A percentile compares a stretch with the other conserved stretches of the same genome.
Conservation (phyloP, 1,139 yeast genomes). For the Arxiozyma slooffiae region DNA sequence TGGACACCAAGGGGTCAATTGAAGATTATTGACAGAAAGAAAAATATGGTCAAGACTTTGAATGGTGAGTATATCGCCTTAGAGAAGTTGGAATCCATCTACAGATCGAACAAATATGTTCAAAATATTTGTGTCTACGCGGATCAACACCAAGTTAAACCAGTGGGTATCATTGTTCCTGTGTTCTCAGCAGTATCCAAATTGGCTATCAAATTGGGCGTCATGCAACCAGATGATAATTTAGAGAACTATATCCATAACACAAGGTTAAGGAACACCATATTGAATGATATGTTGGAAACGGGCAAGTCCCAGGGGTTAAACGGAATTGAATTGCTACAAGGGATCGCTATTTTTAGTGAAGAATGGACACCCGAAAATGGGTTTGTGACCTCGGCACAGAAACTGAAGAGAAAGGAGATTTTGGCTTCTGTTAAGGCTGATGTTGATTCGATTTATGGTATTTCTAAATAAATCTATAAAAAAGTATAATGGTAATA, state of each 20-base stretch:
- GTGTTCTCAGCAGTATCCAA: conserved; percentile 56
- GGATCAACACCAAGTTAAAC: conserved; percentile 75
- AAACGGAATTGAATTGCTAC: conserved; percentile 74
- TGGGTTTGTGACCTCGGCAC: conserved; percentile 90
- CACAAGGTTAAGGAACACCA: conserved; percentile 45
- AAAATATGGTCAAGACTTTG: conserved; percentile 89
- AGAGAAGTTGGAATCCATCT: conserved; percentile 78
- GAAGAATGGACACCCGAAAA: conserved; percentile 98
- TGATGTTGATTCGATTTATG: conserved; percentile 49
- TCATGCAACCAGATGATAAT: conserved; percentile 43
- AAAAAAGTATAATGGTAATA: neutral
- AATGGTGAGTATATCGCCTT: conserved; percentile 97
- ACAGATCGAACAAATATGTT: conserved; percentile 74
- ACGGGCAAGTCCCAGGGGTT: conserved; percentile 80
- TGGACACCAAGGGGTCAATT: conserved; percentile 78
- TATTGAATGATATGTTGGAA: conserved; percentile 49
- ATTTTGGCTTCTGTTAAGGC: conserved; percentile 58
- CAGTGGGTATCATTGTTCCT: conserved; percentile 84
- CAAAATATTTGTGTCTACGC: conserved; percentile 88
- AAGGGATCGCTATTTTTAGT: conserved; percentile 67
- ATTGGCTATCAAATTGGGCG: conserved; percentile 45
- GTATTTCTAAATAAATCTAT: neutral
- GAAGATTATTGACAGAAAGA: conserved; percentile 84
- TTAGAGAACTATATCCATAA: conserved; percentile 48
- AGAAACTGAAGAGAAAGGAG: conserved; percentile 89